Conservation (phyloP, 2,329 filamentous ascomycete species). For the Phaeomoniella chlamydospora region DNA sequence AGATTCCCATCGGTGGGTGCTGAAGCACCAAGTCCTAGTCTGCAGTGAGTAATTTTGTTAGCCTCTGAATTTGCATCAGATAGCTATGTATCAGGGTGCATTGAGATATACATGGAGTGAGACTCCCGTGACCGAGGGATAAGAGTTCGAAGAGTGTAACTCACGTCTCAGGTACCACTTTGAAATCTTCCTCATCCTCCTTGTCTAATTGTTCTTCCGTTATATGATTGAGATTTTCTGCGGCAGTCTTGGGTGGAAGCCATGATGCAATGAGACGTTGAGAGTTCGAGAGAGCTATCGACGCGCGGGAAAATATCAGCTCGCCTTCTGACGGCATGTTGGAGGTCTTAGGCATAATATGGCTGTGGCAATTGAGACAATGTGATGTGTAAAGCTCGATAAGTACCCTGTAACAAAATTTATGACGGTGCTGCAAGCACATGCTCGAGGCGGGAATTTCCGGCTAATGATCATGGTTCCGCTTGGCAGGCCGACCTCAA, state of each 20-base stretch:
- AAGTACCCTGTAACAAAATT: not conserved
- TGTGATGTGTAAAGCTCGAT: conserved; percentile 1
- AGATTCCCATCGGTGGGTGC: conserved; percentile 25
- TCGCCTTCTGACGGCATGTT: conserved; percentile 28
- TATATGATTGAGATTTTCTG: conserved; percentile 21
- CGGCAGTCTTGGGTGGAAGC: conserved; percentile 33
- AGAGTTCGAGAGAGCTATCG: conserved; percentile 36
- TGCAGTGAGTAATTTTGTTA: conserved; percentile 9
- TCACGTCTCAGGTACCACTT: conserved; percentile 38
- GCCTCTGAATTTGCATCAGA: not conserved
- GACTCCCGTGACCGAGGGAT: no score
- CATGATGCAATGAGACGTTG: conserved; percentile 41
- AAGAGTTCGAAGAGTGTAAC: conserved; percentile 5
- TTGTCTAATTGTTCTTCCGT: conserved; percentile 29
- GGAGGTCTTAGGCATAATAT: conserved; percentile 16
- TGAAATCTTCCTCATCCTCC: conserved; percentile 41
- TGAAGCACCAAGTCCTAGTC: conserved; percentile 33
- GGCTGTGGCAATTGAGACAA: conserved; percentile 8
- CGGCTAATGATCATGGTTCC: not conserved
- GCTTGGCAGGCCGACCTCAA: not conserved
- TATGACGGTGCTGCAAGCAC: not conserved
- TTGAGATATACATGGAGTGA: no score
- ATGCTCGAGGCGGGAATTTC: not conserved
- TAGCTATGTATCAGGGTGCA: not conserved
- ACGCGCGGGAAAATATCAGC: conserved; percentile 39